Evolutionary conservation across 1,284 basidiomycete genomes (phyloP), one percentile per base, ranked within the genome.

Genomic region (Gymnopus androsaceus): DNA sequence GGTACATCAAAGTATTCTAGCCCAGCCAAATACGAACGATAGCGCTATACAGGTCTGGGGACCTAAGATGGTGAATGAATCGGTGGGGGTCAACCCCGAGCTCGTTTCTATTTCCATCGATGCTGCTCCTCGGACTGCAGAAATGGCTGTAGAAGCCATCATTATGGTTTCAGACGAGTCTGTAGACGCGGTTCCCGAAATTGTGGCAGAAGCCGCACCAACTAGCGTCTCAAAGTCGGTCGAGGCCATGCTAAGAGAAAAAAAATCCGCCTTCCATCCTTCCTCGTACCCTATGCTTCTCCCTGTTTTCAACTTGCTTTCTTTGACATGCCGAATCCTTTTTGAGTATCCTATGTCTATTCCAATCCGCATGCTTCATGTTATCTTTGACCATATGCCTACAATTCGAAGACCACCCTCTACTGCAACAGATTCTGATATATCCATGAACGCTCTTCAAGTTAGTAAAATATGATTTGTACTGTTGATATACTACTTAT

Each of bases 1-100:
- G 21, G 66, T 70, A 14, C 75, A 80, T 59, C 72, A 76, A 40
- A 81, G 75, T 30, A 72, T 86, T 23, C 72, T 77, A 37, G 85
- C 75, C 7, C 69, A 66, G 37, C 79, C 82, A 11, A 68, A 69
- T 58, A 78, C 73, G 21, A 64, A 60, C 3, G 76, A 82, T 58
- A 67, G 65, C 3, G 71, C 74, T 17, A 72, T 80, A 48, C 84
- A 90, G 66, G 78, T 69, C 4, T 69, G 74, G 8, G 38, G 45
- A n/a, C 82, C 82, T 1, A 62, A 69, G 38, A 66, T 81, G 46
- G 76, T 79, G 19, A 73, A 78, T 45, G 72, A 71, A 28, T 69
- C 67, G 58, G 72, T 81, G 27, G 75, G 83, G 55, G 78, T 77
- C 19, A 74, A 68, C 30, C 75, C 76, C 5, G 67, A 71, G 33